Base-by-base conservation (phyloP, 441 rosid genomes). In the Populus tomentosa region DNA sequence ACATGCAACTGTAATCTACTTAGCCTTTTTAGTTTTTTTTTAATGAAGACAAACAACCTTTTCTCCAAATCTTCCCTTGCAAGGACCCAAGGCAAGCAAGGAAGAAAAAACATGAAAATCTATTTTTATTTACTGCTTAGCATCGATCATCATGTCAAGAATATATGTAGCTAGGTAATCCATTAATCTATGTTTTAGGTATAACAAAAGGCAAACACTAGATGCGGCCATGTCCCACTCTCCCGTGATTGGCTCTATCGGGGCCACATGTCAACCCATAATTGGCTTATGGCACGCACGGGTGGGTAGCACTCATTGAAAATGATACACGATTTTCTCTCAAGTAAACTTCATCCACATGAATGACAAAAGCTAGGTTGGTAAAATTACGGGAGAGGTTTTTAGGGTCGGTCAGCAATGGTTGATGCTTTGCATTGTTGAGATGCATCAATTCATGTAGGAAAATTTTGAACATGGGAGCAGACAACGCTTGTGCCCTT, bases 161-260 rank as follows among this genome's bases (percentile, higher is more conserved):
- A 75, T 70, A 81, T 77, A 67, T 26, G 26, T 33, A 30, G 79
- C 71, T 78, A 72, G 79, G 76, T 70, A 77, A 68, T 73, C 80
- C 68, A 76, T 33, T 79, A 69, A 66, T 46, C 23, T 61, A 50
- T 74, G 33, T 67, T 40, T 40, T 65, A 72, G 75, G 73, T 46
- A 46, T 26, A 36, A 68, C 40, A 70, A 72, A 78, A 72, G 50
- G 69, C 23, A 26, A 75, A 56, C 80, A 75, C 71, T 53, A 68
- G 66, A 72, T 35, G 46, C 21, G 69, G 63, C 53, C 18, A n/a
- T 78, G 83, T 72, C 84, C 80, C 80, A 23, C 63, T 24, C 61
- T 72, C n/a, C 85, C 87, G 86, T 75, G 84, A 87, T 85, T 88
- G 84, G 82, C 86, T 87, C 86, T 4, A 46, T 46, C 4, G 20